These are phyloP conservation scores for Mycocentrospora acerina DNA, from an alignment of 2,329 filamentous ascomycete species.

Conservation along the genomic window DNA sequence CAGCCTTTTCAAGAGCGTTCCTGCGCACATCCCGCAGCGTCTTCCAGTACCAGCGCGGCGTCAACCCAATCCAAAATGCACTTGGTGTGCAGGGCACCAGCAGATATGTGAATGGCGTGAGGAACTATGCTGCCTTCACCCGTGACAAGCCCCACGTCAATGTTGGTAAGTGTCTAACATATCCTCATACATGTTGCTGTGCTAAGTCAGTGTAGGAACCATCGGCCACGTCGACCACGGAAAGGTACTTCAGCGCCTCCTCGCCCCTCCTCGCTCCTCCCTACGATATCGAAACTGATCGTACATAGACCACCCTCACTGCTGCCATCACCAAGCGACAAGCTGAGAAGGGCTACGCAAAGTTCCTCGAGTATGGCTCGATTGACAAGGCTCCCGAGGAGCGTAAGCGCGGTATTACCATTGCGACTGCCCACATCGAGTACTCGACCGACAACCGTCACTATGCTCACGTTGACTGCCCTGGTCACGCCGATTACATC, in stretches of 20 bases:
- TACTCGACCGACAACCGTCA: slow-evolving; percentile 92
- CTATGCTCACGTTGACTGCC: slow-evolving; percentile 99
- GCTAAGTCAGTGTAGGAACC: slow-evolving; percentile 61
- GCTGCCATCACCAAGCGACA: slow-evolving; percentile 99
- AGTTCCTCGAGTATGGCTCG: slow-evolving; percentile 93
- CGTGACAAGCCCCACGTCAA: slow-evolving; percentile 97
- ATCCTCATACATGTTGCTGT: neutral
- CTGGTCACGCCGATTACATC: slow-evolving; percentile 99
- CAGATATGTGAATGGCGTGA: slow-evolving; percentile 65
- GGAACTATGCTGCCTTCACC: slow-evolving; percentile 71
- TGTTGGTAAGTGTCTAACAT: slow-evolving; percentile 65
- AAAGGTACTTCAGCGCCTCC: slow-evolving; percentile 65
- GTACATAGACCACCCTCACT: slow-evolving; percentile 83
- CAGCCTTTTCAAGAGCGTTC: slow-evolving; percentile 78
- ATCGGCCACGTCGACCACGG: slow-evolving; percentile 99
- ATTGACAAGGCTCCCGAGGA: slow-evolving; percentile 99
- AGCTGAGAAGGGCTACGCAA: slow-evolving; percentile 89
- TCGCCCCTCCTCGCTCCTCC: slow-evolving; percentile 15
- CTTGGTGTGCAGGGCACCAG: slow-evolving; percentile 64
- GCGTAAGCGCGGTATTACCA: slow-evolving; percentile 99
- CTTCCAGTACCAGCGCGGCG: slow-evolving; percentile 64
- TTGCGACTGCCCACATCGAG: slow-evolving; percentile 97
- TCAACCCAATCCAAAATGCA: slow-evolving; percentile 76
- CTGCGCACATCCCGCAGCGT: slow-evolving; percentile 78
- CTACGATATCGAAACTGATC: slow-evolving; percentile 11